Percentiles rank a stretch among this genome's conserved stretches.
Evolutionary conservation across 2,329 filamentous ascomycete species (phyloP).

Genomic region (Alternaria solani): DNA sequence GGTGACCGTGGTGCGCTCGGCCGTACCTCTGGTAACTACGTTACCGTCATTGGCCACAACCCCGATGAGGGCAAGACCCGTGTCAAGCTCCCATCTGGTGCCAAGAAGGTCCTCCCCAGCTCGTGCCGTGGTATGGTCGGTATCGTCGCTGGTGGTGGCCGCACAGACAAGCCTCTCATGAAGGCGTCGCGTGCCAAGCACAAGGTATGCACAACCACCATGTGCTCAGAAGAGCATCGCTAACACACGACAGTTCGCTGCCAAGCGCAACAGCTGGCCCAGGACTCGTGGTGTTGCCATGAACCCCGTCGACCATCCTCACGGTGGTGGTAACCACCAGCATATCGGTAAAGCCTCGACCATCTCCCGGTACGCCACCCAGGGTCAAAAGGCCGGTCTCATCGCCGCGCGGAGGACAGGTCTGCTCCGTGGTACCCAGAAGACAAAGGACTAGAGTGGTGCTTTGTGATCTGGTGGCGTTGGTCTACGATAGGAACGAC

Average conservation of each 20-base stretch:
- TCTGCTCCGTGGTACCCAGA: conserved; percentile 99
- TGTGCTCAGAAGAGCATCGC: not conserved
- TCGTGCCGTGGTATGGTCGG: conserved; percentile 96
- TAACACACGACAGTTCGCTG: conserved; percentile 72
- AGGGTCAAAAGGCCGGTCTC: conserved; percentile 99
- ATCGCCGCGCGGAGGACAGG: conserved; percentile 99
- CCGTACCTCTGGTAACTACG: conserved; percentile 98
- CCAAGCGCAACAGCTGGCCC: conserved; percentile 99
- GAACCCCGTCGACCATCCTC: conserved; percentile 97
- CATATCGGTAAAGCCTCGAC: conserved; percentile 99
- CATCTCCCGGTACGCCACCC: conserved; percentile 96
- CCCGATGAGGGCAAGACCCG: conserved; percentile 92
- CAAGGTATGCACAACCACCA: conserved; percentile 61
- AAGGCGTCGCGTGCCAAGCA: conserved; percentile 99
- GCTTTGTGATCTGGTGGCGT: conserved; percentile 36
- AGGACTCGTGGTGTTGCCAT: conserved; percentile 99
- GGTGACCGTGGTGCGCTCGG: conserved; percentile 96
- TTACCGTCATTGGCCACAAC: conserved; percentile 68
- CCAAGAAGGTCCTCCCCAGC: conserved; percentile 98
- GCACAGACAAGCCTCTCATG: conserved; percentile 99
- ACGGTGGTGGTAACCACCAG: conserved; percentile 94
- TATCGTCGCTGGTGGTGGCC: conserved; percentile 98
- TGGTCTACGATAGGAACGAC: conserved; percentile 36
- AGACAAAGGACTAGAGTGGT: conserved; percentile 82
- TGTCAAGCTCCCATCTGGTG: conserved; percentile 98